Conservation (phyloP, 2,329 filamentous ascomycete genomes). For the Coniella vitis region DNA sequence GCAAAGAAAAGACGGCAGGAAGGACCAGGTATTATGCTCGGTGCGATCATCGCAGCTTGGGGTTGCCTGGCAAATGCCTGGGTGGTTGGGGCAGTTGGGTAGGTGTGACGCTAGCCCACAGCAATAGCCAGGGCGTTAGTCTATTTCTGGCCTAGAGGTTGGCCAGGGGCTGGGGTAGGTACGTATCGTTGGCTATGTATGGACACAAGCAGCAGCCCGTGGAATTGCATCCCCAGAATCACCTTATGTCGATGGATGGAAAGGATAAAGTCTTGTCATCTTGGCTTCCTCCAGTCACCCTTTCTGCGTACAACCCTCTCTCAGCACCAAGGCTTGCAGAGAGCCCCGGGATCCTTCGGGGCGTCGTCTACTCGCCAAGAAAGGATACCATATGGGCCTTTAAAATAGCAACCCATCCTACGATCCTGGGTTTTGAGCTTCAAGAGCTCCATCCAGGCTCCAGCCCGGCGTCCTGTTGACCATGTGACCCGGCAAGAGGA, state of each 20-base stretch:
- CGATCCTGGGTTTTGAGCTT: background rate
- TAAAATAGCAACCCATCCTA: slow-evolving; percentile 10
- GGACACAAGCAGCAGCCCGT: no score
- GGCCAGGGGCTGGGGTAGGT: background rate
- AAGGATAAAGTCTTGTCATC: background rate
- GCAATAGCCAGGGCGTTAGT: slow-evolving; percentile 5
- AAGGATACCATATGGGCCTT: no score
- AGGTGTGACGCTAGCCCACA: slow-evolving; percentile 1
- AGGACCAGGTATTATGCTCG: slow-evolving; percentile 1
- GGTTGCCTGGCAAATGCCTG: no score
- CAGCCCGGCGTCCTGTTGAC: background rate
- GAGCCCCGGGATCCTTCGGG: background rate
- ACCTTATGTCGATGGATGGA: background rate
- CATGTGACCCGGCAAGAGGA: background rate
- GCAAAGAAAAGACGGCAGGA: background rate
- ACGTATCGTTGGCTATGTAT: no score
- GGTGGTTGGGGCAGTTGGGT: slow-evolving; percentile 3
- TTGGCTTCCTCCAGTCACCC: no score
- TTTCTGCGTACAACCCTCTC: no score
- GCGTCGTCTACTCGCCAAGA: background rate
- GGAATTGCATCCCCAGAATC: background rate
- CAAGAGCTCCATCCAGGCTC: background rate
- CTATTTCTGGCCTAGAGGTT: slow-evolving; percentile 6
- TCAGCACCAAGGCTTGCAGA: background rate
- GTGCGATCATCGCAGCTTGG: slow-evolving; percentile 3